phyloP scores from a whole-genome alignment of 371 early-diverging fungal genomes.

The Lichtheimia corymbifera region DNA sequence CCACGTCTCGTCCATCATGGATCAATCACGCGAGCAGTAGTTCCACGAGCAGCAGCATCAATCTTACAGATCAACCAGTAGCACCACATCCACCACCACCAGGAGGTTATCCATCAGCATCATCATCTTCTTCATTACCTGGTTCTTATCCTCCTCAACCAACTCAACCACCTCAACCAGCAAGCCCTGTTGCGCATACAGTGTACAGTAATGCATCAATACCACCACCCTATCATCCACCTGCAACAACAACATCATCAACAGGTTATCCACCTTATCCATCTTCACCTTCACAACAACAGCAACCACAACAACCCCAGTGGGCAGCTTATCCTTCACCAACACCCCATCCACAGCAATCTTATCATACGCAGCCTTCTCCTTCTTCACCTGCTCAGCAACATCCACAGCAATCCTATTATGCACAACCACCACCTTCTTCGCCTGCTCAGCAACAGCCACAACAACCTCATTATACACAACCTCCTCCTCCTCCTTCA shows the following conservation, averaged over 20 bases:
- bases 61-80: not conserved
- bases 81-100: not conserved
- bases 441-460: not conserved
- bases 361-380: not conserved
- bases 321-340: not conserved
- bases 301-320: not conserved
- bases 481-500: not conserved
- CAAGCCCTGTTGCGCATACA: not conserved
- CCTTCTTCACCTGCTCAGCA: constrained; percentile 1
- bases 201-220: not conserved
- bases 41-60: constrained; percentile 5
- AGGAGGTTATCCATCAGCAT: not conserved
- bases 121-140: not conserved
- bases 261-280: constrained; percentile 2
- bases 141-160: not conserved
- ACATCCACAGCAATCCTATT: not conserved
- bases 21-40: not conserved
- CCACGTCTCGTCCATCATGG: not conserved
- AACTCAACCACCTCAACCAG: not conserved
- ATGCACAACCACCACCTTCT: not conserved
- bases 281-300: not conserved
- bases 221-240: not conserved
- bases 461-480: not conserved
- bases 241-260: not conserved
- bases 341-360: not conserved